These are phyloP conservation scores for Perilla frutescens DNA, from an alignment of 257 asterid species.

Conservation along the genomic window DNA sequence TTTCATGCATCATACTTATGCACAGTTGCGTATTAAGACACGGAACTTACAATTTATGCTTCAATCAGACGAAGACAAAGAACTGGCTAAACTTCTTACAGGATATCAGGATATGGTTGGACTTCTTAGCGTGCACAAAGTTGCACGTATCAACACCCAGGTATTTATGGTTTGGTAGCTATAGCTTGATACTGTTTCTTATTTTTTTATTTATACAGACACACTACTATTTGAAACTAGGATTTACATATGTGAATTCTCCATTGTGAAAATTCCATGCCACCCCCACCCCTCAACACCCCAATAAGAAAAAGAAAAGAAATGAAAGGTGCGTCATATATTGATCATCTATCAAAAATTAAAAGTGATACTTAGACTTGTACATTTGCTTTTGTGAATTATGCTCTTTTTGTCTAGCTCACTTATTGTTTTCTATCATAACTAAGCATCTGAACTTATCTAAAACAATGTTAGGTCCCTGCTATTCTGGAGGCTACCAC, in stretches of 20 bases:
- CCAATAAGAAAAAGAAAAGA: too few relatives aligned
- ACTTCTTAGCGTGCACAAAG: conserved; percentile 89
- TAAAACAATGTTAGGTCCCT: conserved; percentile 64
- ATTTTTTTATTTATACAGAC: not conserved
- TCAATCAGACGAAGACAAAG: conserved; percentile 89
- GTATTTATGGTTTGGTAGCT: conserved; percentile 41
- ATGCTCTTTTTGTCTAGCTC: too few relatives aligned
- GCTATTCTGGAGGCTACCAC: conserved; percentile 77
- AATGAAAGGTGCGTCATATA: too few relatives aligned
- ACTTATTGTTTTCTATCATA: not conserved
- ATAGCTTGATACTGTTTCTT: too few relatives aligned
- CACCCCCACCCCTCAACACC: too few relatives aligned
- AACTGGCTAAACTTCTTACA: conserved; percentile 89
- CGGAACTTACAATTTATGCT: conserved; percentile 28
- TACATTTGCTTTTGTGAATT: too few relatives aligned
- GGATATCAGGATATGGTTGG: conserved; percentile 98
- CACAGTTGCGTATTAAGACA: not conserved
- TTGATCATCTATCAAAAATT: too few relatives aligned
- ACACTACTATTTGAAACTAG: not conserved
- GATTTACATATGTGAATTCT: not conserved
- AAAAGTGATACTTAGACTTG: too few relatives aligned
- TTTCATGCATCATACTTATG: not conserved
- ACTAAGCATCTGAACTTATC: not conserved
- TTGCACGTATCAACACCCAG: conserved; percentile 90
- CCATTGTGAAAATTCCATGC: too few relatives aligned